Conservation (phyloP, 2,329 filamentous ascomycete species). For the Exophiala bonariae region DNA sequence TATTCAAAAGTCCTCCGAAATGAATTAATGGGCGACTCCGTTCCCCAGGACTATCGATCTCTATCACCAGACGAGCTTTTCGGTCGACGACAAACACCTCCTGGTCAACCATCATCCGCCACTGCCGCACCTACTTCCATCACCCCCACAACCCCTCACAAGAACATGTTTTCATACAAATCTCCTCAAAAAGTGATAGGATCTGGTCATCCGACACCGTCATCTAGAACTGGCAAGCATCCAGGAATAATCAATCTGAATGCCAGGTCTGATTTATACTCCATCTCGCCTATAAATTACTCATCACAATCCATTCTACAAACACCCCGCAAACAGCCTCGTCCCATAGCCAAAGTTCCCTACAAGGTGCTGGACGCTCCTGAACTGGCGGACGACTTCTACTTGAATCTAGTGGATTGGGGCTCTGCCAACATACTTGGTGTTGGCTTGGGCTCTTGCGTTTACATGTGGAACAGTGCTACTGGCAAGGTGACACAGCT, state of each 20-base stretch:
- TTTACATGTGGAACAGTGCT: constrained; percentile 98
- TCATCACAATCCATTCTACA: constrained; percentile 92
- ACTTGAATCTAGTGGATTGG: constrained; percentile 97
- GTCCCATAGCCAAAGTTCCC: constrained; percentile 91
- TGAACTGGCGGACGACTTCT: constrained; percentile 95
- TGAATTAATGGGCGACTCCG: constrained; percentile 87
- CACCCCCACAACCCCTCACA: constrained; percentile 93
- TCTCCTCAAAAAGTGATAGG: constrained; percentile 68
- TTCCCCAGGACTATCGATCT: constrained; percentile 70
- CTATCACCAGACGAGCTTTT: constrained; percentile 26
- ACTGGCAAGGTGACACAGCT: constrained; percentile 89
- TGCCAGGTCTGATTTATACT: constrained; percentile 89
- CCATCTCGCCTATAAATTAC: constrained; percentile 87
- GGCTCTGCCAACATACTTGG: constrained; percentile 91
- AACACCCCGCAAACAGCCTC: constrained; percentile 81
- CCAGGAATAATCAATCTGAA: constrained; percentile 78
- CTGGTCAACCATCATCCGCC: constrained; percentile 61
- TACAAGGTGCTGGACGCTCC: constrained; percentile 98
- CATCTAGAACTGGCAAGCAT: constrained; percentile 77
- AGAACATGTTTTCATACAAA: constrained; percentile 93
- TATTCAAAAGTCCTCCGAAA: constrained; percentile 85
- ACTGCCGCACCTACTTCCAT: constrained; percentile 69
- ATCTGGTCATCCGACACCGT: constrained; percentile 82
- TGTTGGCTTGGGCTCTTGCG: constrained; percentile 86
- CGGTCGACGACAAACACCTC: constrained; percentile 78